phyloP scores from a whole-genome alignment of 371 early-diverging fungal species.

The Furculomyces boomerangus region DNA sequence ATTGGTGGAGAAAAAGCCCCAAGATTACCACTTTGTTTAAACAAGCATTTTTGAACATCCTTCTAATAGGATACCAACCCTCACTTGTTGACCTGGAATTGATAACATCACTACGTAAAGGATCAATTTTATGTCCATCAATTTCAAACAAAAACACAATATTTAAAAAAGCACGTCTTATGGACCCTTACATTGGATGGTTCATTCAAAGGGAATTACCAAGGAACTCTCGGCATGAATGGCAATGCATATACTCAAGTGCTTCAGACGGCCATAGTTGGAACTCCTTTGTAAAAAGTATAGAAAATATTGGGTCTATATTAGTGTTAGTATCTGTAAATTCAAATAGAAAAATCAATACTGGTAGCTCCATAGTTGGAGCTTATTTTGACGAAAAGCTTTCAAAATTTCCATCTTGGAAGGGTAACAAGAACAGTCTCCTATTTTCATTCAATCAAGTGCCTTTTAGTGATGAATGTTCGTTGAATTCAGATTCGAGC shows the following conservation, averaged over 20 bases:
- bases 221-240: conserved; percentile 3
- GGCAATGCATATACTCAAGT: conserved; percentile 17
- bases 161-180: no score
- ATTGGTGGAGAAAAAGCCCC: background rate
- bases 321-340: conserved; percentile 14
- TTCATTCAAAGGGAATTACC: conserved; percentile 5
- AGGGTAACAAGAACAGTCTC: conserved; percentile 41
- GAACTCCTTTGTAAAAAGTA: conserved; percentile 13
- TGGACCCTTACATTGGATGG: background rate
- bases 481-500: background rate
- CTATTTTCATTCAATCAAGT: conserved; percentile 27
- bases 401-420: conserved; percentile 43
- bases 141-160: no score
- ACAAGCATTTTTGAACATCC: background rate
- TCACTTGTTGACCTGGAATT: background rate
- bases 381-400: conserved; percentile 47
- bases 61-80: background rate
- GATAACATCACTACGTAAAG: background rate
- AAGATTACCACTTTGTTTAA: background rate
- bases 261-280: conserved; percentile 17
- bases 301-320: conserved; percentile 14
- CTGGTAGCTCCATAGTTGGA: conserved; percentile 35
- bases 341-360: background rate
- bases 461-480: background rate
- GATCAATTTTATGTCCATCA: background rate